Evolutionary conservation across 2,329 filamentous ascomycete genomes (phyloP).

Genomic region (Daldinia sp.): DNA sequence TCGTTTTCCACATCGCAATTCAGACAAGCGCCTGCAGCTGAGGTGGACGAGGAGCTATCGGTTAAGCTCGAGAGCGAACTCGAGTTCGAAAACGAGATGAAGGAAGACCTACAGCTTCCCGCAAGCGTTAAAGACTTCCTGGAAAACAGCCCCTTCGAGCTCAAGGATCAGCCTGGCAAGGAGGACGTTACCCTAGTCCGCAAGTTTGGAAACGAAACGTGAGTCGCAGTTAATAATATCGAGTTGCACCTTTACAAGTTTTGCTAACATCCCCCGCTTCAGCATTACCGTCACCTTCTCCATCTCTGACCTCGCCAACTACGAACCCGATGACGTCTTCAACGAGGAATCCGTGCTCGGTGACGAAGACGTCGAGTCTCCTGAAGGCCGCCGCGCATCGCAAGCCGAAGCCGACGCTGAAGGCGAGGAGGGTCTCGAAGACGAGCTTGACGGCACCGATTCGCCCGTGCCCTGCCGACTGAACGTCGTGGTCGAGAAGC

Average conservation of each 20-base stretch:
- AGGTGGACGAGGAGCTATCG: conserved; percentile 80
- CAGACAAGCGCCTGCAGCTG: conserved; percentile 53
- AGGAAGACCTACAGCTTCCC: conserved; percentile 74
- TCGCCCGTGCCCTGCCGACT: conserved; percentile 80
- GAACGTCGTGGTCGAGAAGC: conserved; percentile 88
- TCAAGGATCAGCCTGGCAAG: conserved; percentile 81
- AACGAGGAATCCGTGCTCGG: conserved; percentile 63
- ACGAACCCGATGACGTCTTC: conserved; percentile 64
- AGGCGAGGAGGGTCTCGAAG: conserved; percentile 62
- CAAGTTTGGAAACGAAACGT: conserved; percentile 89
- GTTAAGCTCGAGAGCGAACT: conserved; percentile 88
- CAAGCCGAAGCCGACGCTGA: conserved; percentile 58
- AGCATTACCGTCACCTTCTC: conserved; percentile 85
- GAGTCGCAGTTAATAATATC: conserved; percentile 47
- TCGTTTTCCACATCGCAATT: conserved; percentile 60
- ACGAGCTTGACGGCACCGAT: conserved; percentile 61
- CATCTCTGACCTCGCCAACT: conserved; percentile 79
- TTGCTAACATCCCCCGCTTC: conserved; percentile 34
- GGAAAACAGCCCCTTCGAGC: conserved; percentile 83
- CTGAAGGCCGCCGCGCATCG: conserved; percentile 55
- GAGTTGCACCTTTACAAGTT: background rate
- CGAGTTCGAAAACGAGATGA: conserved; percentile 82
- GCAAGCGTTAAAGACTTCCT: conserved; percentile 87
- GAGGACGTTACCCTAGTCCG: conserved; percentile 88
- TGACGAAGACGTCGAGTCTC: conserved; percentile 59